phyloP scores from a whole-genome alignment of 2,329 filamentous ascomycete genomes.

The Leptographium flavum region DNA sequence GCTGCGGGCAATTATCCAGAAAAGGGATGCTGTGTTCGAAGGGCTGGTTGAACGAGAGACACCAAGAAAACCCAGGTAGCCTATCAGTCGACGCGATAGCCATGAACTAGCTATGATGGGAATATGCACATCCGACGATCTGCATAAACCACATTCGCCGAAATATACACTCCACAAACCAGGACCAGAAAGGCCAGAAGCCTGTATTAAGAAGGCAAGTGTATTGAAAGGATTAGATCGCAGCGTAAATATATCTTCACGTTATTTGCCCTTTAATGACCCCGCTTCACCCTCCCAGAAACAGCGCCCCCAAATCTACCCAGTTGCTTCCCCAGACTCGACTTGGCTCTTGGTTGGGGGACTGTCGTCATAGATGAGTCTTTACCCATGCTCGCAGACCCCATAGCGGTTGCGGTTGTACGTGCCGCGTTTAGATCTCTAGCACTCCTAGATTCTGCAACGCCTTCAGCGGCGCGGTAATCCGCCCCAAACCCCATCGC shows the following conservation, averaged over 20 bases:
- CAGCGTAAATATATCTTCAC: background rate
- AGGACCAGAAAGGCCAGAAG: no score
- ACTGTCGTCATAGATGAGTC: constrained; percentile 30
- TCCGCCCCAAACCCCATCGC: constrained; percentile 20
- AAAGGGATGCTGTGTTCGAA: constrained; percentile 64
- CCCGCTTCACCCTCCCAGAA: constrained; percentile 45
- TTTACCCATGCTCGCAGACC: constrained; percentile 23
- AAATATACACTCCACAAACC: no score
- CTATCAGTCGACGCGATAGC: no score
- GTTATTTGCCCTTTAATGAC: constrained; percentile 16
- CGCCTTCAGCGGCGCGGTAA: constrained; percentile 26
- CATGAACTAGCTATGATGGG: no score
- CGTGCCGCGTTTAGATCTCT: constrained; percentile 24
- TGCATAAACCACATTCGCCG: no score
- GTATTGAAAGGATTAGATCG: background rate
- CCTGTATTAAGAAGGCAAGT: no score
- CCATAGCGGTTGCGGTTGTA: constrained; percentile 8
- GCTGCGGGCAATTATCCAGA: constrained; percentile 43
- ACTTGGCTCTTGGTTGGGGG: constrained; percentile 40
- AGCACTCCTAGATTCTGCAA: constrained; percentile 22
- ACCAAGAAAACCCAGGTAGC: constrained; percentile 24
- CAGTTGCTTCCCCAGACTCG: constrained; percentile 53
- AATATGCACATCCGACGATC: no score
- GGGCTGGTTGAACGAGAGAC: constrained; percentile 50
- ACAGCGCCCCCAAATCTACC: constrained; percentile 59